phyloP scores from a whole-genome alignment of 768 basidiomycete species.

The Hypholoma fasciculare region DNA sequence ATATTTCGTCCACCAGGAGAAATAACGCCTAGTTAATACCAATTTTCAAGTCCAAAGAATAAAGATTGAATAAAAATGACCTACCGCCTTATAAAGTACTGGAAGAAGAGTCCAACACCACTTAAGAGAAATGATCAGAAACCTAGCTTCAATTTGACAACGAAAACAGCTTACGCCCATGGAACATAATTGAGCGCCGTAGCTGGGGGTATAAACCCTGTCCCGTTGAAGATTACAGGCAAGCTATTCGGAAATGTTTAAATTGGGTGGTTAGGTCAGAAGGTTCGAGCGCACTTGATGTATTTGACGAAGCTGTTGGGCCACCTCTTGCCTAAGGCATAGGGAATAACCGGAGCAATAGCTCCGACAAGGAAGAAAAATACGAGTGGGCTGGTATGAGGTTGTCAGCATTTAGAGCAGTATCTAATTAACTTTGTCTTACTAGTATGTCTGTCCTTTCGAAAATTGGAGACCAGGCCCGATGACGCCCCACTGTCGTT shows the following conservation, averaged over 20 bases:
- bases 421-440: constrained; percentile 1
- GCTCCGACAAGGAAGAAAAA: constrained; percentile 78
- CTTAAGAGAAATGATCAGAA: constrained; percentile 9
- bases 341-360: constrained; percentile 55
- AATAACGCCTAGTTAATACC: constrained; percentile 42
- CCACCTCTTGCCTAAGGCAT: constrained; percentile 56
- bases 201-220: constrained; percentile 72
- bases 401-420: too few species aligned
- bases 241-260: constrained; percentile 18
- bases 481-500: constrained; percentile 47
- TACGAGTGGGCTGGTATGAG: constrained; percentile 40
- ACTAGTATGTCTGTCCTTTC: constrained; percentile 58
- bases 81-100: constrained; percentile 56
- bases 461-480: constrained; percentile 60
- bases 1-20: constrained; percentile 75
- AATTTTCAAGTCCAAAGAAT: not conserved
- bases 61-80: not conserved
- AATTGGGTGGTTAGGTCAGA: constrained; percentile 12
- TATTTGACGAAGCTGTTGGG: constrained; percentile 64
- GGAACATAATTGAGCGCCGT: constrained; percentile 82
- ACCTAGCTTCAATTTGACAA: not conserved
- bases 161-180: constrained; percentile 45
- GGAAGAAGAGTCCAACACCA: constrained; percentile 72
- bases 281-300: constrained; percentile 46
- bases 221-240: constrained; percentile 59